Evolutionary conservation across 192 early-diverging fungal species (phyloP), one percentile per base, ranked within the genome.

Genomic region (Gamsiella multidivaricata): DNA sequence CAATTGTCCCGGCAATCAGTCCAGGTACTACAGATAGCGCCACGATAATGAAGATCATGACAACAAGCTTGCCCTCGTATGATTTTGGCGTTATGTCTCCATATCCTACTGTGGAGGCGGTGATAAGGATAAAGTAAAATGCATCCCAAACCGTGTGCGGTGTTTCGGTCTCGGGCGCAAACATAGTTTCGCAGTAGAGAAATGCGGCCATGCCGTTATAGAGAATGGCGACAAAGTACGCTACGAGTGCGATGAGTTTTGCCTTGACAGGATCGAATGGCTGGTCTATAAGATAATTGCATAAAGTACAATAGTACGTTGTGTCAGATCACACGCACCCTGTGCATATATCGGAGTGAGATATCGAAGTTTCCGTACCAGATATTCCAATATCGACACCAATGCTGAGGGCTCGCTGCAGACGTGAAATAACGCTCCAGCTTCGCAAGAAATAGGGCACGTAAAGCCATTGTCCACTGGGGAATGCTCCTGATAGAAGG

Each of bases 21-120:
- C 81, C 78, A 8, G 91, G 91, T 1, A 93, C 60, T 10, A 90
- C 63, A 3, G 83, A 82, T n/a, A 93, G 69, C 23, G 90, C 70
- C 5, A 84, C 75, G 15, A 91, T 65, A 63, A 92, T 92, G 5
- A 92, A 52, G 6, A 84, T 4, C 63, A 91, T 84, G 51, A 91
- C 83, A 20, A 89, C 86, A 15, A 88, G n/a, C 63, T 85, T 72
- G 22, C 84, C 88, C 18, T 74, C 82, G 5, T 79, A 61, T 9
- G 90, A 82, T 29, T 73, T 66, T 12, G 91, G 84, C 0, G 88
- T 84, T 39, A 93, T 85, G 56, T 93, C 91, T 28, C 91, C 91
- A 64, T 91, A 92, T 20, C 91, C 91, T 10, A 93, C 91, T 3
- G 91, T 93, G 3, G 88, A 86, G n/a, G 89, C 73, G 3, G 88